Evolutionary conservation across 306 rosid species (phyloP), one percentile per base, ranked within the genome.

Genomic region (Quercus bicolor): DNA sequence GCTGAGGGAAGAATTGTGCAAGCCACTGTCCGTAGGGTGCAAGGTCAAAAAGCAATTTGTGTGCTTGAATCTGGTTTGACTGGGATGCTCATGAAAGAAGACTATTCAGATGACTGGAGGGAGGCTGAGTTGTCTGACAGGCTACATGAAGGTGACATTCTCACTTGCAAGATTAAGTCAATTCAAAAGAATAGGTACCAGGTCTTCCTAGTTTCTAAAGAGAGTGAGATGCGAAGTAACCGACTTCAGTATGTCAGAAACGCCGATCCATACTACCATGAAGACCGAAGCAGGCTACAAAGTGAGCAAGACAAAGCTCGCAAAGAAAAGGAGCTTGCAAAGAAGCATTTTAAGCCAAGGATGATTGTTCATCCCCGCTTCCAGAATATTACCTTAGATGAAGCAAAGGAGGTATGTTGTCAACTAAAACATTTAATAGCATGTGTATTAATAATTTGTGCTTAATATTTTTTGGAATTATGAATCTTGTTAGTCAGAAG

Each of bases 341-440:
- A 93, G 87, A 96, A 89, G 84, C 98, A 87, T 85, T 96, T 96
- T 84, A 96, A 93, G 87, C 94, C 96, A 26, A 93, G 99, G 85
- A 93, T 93, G 99, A 96, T 96, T 74, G 97, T 93, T 84, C 99
- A 96, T 82, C 99, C 99, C 24, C 98, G 98, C 28, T 96, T 96
- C 83, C 97, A 96, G 85, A 96, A 96, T 85, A 88, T 93, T 48
- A 91, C 99, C 23, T 97, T 98, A 43, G 99, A 96, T 75, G 94
- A 91, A 89, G 99, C 98, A 72, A 89, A 89, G 92, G 89, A 93
- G 98, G 99, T 96, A 69, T 84, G 91, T 69, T 76, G 54, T 81
- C 54, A 15, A 74, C 74, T 56, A 20, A 24, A 68, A 78, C 34
- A 53, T 68, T 72, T 26, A 13, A 60, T 65, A 23, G 12, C 55